These are phyloP conservation scores for Oidiodendron maius DNA, from an alignment of 495 filamentous ascomycete species.

Conservation along the genomic window DNA sequence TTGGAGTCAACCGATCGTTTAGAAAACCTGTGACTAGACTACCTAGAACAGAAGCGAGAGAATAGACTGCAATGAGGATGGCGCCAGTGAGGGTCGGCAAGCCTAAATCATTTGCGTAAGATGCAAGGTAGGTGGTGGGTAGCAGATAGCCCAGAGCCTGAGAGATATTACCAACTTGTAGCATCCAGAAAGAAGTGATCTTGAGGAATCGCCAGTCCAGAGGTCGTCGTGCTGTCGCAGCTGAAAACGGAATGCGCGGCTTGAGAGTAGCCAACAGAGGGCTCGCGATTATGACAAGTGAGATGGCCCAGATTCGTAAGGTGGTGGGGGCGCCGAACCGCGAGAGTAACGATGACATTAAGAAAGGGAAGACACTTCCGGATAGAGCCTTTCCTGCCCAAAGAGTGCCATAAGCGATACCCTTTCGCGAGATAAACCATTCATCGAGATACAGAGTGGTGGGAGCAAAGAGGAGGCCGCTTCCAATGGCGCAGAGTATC, in stretches of 20 bases:
- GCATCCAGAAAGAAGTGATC: constrained; percentile 39
- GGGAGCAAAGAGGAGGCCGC: constrained; percentile 36
- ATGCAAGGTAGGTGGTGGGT: constrained; percentile 58
- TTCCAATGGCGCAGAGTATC: constrained; percentile 35
- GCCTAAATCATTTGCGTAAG: constrained; percentile 45
- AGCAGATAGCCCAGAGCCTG: constrained; percentile 62
- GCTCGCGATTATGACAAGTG: constrained; percentile 39
- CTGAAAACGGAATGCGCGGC: constrained; percentile 45
- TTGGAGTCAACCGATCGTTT: constrained; percentile 52
- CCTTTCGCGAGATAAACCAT: constrained; percentile 44
- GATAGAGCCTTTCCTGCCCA: constrained; percentile 31
- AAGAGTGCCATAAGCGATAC: constrained; percentile 46
- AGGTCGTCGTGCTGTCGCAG: constrained; percentile 23
- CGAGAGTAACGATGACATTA: constrained; percentile 14
- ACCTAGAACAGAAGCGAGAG: constrained; percentile 51
- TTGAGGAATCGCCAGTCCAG: constrained; percentile 41
- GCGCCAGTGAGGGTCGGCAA: constrained; percentile 23
- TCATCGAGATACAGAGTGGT: constrained; percentile 29
- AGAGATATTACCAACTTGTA: constrained; percentile 52
- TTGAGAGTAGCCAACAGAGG: constrained; percentile 52
- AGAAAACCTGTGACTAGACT: constrained; percentile 52
- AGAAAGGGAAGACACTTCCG: constrained; percentile 16
- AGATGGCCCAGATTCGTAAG: constrained; percentile 40
- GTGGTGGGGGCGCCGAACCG: constrained; percentile 50
- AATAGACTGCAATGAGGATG: constrained; percentile 49